Percentiles rank a stretch among this genome's conserved stretches.
phyloP scores from a whole-genome alignment of 352 stramenopile genomes.

The Phytopythium litorale region DNA sequence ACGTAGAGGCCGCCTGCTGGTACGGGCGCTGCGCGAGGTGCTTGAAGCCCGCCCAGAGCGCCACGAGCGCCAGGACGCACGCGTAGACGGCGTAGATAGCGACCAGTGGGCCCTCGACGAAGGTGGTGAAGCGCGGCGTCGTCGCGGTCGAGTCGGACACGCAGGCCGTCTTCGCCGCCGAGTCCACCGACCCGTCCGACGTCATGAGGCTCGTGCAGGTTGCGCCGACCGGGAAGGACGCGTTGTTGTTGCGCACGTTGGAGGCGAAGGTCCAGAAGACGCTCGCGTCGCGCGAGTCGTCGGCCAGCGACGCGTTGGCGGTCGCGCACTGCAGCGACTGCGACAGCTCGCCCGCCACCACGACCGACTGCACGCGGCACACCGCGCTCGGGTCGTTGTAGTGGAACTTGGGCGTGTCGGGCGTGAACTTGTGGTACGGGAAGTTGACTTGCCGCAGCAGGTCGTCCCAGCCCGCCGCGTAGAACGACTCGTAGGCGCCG shows the following conservation, averaged over 20 bases:
- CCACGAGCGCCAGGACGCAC: not conserved
- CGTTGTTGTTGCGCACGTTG: constrained; percentile 50
- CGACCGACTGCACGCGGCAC: constrained; percentile 26
- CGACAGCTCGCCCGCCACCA: constrained; percentile 14
- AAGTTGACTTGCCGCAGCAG: constrained; percentile 31
- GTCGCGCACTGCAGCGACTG: constrained; percentile 29
- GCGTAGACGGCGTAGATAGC: constrained; percentile 28
- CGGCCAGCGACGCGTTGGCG: constrained; percentile 25
- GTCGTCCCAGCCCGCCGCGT: constrained; percentile 28
- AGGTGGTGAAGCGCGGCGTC: constrained; percentile 19
- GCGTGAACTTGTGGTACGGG: constrained; percentile 27
- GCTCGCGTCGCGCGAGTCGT: constrained; percentile 21
- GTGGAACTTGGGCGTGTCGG: constrained; percentile 21
- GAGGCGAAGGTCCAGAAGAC: constrained; percentile 37
- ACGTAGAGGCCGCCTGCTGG: not conserved
- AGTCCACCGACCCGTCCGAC: constrained; percentile 20
- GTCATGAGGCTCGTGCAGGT: constrained; percentile 32
- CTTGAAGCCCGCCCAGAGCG: constrained; percentile 6
- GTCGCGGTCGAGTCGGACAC: constrained; percentile 10
- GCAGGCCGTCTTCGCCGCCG: constrained; percentile 15
- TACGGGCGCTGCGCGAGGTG: not conserved
- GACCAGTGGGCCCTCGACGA: constrained; percentile 18
- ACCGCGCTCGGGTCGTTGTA: constrained; percentile 25
- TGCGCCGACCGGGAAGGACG: constrained; percentile 37
- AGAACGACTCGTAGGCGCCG: constrained; percentile 28